Conservation (phyloP, 139 green algal genomes). For the Tetratostichococcus sp. region DNA sequence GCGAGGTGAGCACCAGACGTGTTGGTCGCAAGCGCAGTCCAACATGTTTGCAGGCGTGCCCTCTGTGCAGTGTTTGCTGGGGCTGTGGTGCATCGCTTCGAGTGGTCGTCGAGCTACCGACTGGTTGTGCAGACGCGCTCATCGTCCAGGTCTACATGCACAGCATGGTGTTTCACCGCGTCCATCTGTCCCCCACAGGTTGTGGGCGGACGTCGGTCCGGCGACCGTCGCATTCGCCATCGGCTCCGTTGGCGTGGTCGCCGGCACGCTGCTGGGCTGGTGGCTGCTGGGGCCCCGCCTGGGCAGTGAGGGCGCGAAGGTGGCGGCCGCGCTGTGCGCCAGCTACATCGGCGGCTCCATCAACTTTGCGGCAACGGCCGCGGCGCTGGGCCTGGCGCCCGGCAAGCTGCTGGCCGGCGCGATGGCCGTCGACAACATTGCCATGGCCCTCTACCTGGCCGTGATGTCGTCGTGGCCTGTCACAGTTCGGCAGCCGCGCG, state of each 20-base stretch:
- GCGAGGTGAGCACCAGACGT: background rate
- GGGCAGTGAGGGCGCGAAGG: constrained; percentile 43
- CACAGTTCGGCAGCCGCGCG: background rate
- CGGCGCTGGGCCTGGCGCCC: constrained; percentile 30
- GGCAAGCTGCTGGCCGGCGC: constrained; percentile 40
- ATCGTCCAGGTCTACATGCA: too few species aligned
- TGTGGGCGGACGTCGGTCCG: constrained; percentile 28
- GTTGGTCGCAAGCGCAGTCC: too few species aligned
- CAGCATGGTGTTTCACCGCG: too few species aligned
- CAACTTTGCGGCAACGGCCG: constrained; percentile 74
- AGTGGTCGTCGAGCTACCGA: too few species aligned
- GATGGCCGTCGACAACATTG: constrained; percentile 75
- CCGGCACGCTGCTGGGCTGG: constrained; percentile 49
- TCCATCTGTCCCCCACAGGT: constrained; percentile 14
- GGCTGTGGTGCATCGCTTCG: too few species aligned
- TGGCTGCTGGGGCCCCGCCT: constrained; percentile 34
- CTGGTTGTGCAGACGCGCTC: too few species aligned
- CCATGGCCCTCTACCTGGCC: constrained; percentile 64
- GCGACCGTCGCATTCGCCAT: constrained; percentile 56
- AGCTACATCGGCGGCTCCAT: constrained; percentile 75
- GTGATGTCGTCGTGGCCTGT: constrained; percentile 36
- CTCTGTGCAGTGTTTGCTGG: too few species aligned
- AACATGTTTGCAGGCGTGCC: background rate
- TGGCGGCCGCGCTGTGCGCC: constrained; percentile 65
- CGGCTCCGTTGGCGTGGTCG: constrained; percentile 43